phyloP scores from a whole-genome alignment of 352 stramenopile genomes.

The Phytophthora nicotianae region DNA sequence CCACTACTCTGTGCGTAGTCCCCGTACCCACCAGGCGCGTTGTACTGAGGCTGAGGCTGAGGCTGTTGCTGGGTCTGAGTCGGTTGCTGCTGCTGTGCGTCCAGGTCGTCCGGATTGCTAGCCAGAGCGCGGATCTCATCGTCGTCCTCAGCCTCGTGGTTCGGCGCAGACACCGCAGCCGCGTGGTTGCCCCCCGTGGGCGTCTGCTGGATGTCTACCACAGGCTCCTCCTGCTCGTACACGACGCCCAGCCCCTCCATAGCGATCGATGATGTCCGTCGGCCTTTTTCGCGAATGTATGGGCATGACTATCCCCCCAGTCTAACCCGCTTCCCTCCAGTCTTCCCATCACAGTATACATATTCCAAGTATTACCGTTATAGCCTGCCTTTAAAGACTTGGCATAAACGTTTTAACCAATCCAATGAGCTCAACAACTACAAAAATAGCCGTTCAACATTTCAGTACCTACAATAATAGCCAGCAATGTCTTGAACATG shows the following conservation, averaged over 20 bases:
- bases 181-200: constrained; percentile 10
- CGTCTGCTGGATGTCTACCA: constrained; percentile 33
- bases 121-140: constrained; percentile 71
- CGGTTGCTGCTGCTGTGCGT: constrained; percentile 21
- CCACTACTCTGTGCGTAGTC: constrained; percentile 42
- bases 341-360: constrained; percentile 6
- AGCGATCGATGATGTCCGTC: constrained; percentile 19
- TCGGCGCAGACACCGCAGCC: neutral
- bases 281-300: constrained; percentile 31
- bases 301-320: constrained; percentile 17
- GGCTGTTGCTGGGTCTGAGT: constrained; percentile 39
- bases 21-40: constrained; percentile 26
- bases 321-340: constrained; percentile 21
- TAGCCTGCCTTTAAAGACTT: neutral
- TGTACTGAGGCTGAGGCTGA: constrained; percentile 29
- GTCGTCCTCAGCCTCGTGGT: constrained; percentile 53
- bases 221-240: constrained; percentile 76
- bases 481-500: neutral
- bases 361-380: constrained; percentile 1
- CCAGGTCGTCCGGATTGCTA: constrained; percentile 60
- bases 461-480: neutral
- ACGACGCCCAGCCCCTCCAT: constrained; percentile 81
- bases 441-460: neutral
- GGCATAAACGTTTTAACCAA: constrained; percentile 14
- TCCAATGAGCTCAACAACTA: neutral